Evolutionary conservation across 2,329 filamentous ascomycete genomes (phyloP), one percentile per base, ranked within the genome.

Genomic region (Pseudonectria buxi): DNA sequence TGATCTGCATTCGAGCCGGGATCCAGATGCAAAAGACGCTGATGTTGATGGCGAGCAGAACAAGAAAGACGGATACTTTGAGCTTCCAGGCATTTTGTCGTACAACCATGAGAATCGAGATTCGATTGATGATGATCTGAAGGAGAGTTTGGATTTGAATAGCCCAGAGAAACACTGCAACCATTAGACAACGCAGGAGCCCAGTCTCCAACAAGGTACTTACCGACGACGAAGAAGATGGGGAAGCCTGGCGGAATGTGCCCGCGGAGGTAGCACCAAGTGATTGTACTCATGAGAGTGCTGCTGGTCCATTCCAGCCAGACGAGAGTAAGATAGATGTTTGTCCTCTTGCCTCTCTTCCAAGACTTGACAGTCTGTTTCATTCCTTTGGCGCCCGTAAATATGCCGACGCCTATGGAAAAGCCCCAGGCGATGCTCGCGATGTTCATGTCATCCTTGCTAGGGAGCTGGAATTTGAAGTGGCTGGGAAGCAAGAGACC

Each of bases 71-170:
- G 55, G 51, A 60, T 63, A 68, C 45, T n/a, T 72, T 72, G 11
- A 73, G 51, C 26, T 41, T 53, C 3, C 48, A 51, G 7, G 28
- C 51, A 48, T 24, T 45, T 26, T 16, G 58, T 53, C 56, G 58
- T 32, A 65, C 51, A 4, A 64, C 55, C 35, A 68, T 62, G 24
- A 72, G 58, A 5, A 72, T 55, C 2, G 63, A 58, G 10, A 71
- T 62, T 35, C 69, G 64, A 41, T 72, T 72, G 48, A 71, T 66
- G 47, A 72, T 71, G 30, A 72, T 72, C 44, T 71, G 68, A 47
- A 71, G n/a, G n/a, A n/a, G n/a, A n/a, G n/a, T n/a, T n/a, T n/a
- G n/a, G n/a, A n/a, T n/a, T n/a, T n/a, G n/a, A n/a, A n/a, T n/a
- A n/a, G n/a, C n/a, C n/a, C n/a, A n/a, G n/a, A n/a, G n/a, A n/a